Base-by-base conservation (phyloP, 257 asterid genomes). In the Solanum arcanum region DNA sequence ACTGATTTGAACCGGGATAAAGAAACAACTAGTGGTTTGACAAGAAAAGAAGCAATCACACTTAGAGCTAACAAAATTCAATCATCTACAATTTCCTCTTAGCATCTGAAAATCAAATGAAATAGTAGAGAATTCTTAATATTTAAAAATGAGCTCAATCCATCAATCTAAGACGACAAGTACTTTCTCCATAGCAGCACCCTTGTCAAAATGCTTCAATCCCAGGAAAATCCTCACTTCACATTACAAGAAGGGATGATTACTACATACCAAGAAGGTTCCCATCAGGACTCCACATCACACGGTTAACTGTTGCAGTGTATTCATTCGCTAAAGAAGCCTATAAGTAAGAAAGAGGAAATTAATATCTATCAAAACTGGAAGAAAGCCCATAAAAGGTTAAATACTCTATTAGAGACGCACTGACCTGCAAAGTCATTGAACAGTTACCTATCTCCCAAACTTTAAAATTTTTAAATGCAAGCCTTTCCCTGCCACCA, bases 251-350 rank as follows among this genome's bases (percentile, higher is more conserved):
- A 70, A 70, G 42, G 49, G 68, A 39, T n/a, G 33, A 52, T 25
- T 35, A 29, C 13, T 41, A 88, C 90, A 64, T 90, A 94, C 96
- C 96, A 66, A 94, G 86, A 87, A 91, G 86, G 88, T 29, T 75
- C 83, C 97, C 97, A 66, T 93, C 94, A 37, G 96, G 91, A 90
- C 95, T 94, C 97, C 97, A 94, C 66, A 81, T 89, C 90, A 93
- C 95, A 52, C 94, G 93, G 85, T 93, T 95, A 84, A 95, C 94
- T 11, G 96, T 91, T 87, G 92, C 93, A 88, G 92, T 89, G 86
- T 90, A 90, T 84, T 93, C 95, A 86, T 90, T 90, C 11, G 93
- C 93, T 86, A 94, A 80, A 88, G 92, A 89, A 85, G 93, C 94
- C 98, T 94, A 75, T 83, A 90, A 86, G 84, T 59, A 83, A 84